These are phyloP conservation scores for Sideroxylon spinosum DNA, from an alignment of 179 eudicot species.

Conservation along the genomic window DNA sequence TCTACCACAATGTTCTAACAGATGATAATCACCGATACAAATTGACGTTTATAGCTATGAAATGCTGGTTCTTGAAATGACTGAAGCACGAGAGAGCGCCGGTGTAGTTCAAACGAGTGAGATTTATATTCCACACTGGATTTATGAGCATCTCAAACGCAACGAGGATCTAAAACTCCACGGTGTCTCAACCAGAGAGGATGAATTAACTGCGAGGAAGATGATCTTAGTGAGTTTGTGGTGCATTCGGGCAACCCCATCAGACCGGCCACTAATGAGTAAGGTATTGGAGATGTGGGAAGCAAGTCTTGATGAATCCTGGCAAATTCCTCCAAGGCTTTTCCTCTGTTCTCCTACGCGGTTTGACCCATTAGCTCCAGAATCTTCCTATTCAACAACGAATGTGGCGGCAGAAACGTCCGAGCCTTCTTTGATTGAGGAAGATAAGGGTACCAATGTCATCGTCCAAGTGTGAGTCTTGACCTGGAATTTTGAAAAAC, in stretches of 20 bases:
- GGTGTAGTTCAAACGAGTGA: constrained; percentile 18
- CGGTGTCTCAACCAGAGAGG: constrained; percentile 15
- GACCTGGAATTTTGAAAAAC: constrained; percentile 26
- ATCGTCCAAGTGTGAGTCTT: constrained; percentile 15
- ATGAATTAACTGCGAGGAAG: constrained; percentile 18
- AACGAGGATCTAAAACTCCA: constrained; percentile 3
- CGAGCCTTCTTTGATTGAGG: no score
- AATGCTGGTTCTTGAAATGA: constrained; percentile 35
- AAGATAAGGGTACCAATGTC: constrained; percentile 2
- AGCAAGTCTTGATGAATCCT: neutral
- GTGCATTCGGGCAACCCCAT: constrained; percentile 22
- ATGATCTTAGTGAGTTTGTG: constrained; percentile 36
- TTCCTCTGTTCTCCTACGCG: neutral
- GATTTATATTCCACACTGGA: constrained; percentile 30
- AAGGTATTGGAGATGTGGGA: constrained; percentile 8
- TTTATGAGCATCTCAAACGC: constrained; percentile 23
- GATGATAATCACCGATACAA: constrained; percentile 24
- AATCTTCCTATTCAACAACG: neutral
- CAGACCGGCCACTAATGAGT: constrained; percentile 11
- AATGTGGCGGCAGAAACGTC: no score
- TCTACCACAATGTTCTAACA: constrained; percentile 13
- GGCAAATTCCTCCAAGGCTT: neutral
- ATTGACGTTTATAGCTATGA: constrained; percentile 35
- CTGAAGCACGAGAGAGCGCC: constrained; percentile 16
- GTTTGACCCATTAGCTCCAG: neutral